Conservation (phyloP, 805 yeast genomes). For the Teunomyces atbi region DNA sequence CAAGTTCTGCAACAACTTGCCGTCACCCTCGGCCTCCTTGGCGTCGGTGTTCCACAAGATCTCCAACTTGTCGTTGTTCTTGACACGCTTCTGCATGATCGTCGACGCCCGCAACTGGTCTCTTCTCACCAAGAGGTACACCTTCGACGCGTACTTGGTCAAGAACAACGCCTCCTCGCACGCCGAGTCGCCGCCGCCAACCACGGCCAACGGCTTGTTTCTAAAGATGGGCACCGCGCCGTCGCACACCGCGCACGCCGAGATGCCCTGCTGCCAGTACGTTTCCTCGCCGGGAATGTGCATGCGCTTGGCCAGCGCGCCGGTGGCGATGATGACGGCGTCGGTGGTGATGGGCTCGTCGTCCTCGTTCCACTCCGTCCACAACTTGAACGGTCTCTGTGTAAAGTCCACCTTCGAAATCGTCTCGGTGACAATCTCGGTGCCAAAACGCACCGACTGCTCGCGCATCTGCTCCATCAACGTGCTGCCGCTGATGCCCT, state of each 20-base stretch:
- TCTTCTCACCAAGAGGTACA: constrained; percentile 88
- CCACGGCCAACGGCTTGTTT: constrained; percentile 94
- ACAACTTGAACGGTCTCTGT: constrained; percentile 87
- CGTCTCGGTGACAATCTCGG: constrained; percentile 93
- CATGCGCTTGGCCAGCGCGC: constrained; percentile 97
- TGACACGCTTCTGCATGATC: constrained; percentile 94
- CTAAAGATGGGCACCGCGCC: constrained; percentile 99
- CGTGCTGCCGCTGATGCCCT: constrained; percentile 80
- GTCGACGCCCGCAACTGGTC: constrained; percentile 92
- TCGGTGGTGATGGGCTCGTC: constrained; percentile 89
- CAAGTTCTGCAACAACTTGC: constrained; percentile 69
- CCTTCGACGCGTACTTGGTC: constrained; percentile 97
- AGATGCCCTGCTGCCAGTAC: constrained; percentile 99
- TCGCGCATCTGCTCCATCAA: constrained; percentile 93
- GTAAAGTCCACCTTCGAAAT: constrained; percentile 88
- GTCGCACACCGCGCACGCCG: constrained; percentile 99
- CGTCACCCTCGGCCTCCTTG: constrained; percentile 90
- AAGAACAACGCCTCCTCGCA: constrained; percentile 98
- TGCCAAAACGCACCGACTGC: constrained; percentile 86
- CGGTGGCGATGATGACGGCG: constrained; percentile 91
- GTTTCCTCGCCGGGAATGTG: constrained; percentile 93
- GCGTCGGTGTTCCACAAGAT: constrained; percentile 84
- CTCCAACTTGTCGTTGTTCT: constrained; percentile 83
- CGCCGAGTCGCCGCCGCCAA: constrained; percentile 99
- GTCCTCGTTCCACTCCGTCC: constrained; percentile 96